Evolutionary conservation across 2,329 filamentous ascomycete genomes (phyloP).

Genomic region (Paecilomyces sp.): DNA sequence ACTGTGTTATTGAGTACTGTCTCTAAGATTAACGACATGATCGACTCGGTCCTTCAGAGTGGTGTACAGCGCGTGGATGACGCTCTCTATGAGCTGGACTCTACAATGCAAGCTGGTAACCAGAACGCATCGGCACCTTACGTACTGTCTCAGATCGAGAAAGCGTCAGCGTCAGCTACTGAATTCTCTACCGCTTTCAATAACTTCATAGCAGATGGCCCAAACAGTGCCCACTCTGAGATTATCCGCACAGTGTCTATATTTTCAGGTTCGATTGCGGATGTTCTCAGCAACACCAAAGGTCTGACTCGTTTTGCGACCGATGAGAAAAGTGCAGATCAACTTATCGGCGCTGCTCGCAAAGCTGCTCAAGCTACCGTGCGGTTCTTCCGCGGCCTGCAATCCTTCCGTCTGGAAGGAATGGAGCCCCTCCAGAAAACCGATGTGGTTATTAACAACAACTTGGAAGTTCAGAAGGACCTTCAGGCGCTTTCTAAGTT

Average conservation of each 20-base stretch:
- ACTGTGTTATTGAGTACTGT: constrained; percentile 78
- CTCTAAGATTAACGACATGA: constrained; percentile 92
- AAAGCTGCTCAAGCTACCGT: constrained; percentile 81
- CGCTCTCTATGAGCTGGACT: constrained; percentile 93
- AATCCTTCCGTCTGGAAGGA: constrained; percentile 88
- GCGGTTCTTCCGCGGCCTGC: constrained; percentile 88
- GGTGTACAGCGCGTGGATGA: constrained; percentile 93
- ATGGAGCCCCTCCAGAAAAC: constrained; percentile 89
- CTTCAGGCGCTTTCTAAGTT: constrained; percentile 90
- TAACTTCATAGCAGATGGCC: constrained; percentile 95
- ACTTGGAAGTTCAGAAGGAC: constrained; percentile 91
- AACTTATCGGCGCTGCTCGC: constrained; percentile 73
- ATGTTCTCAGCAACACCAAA: constrained; percentile 95
- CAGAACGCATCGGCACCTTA: constrained; percentile 94
- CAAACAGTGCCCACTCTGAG: constrained; percentile 79
- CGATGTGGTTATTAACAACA: constrained; percentile 94
- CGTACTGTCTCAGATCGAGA: constrained; percentile 94
- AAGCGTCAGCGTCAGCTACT: constrained; percentile 86
- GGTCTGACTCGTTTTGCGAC: constrained; percentile 87
- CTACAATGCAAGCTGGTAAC: constrained; percentile 96
- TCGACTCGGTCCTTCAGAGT: constrained; percentile 90
- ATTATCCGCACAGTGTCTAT: constrained; percentile 89
- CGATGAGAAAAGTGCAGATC: constrained; percentile 89
- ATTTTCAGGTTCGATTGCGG: constrained; percentile 82
- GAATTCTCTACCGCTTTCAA: constrained; percentile 98